Evolutionary conservation across 805 yeast species (phyloP).

Genomic region (Hanseniaspora lindneri): DNA sequence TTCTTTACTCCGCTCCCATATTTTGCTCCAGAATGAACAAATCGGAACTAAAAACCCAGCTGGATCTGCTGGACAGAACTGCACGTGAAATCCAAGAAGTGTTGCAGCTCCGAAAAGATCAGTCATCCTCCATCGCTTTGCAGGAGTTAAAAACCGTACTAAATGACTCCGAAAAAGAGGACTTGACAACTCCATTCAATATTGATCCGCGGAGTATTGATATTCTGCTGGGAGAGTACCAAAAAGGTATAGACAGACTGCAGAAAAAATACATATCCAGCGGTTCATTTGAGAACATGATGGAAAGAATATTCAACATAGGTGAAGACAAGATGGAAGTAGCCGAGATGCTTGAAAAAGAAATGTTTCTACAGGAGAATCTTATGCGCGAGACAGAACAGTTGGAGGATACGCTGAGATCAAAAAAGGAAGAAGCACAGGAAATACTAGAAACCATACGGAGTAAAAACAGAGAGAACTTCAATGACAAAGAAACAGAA

Average conservation of each 20-base stretch:
- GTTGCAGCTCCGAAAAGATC: not conserved
- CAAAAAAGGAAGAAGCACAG: conserved; percentile 19
- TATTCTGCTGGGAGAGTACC: conserved; percentile 2
- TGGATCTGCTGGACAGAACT: not conserved
- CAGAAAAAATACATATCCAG: conserved; percentile 9
- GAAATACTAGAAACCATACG: conserved; percentile 22
- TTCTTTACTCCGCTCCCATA: too few species aligned
- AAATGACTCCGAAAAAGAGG: conserved; percentile 13
- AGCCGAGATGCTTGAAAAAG: conserved; percentile 19
- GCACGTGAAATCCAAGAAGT: not conserved
- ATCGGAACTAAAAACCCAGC: too few species aligned
- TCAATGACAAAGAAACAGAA: conserved; percentile 14
- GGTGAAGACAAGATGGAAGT: conserved; percentile 22
- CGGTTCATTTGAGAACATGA: conserved; percentile 13
- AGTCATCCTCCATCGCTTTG: conserved; percentile 3
- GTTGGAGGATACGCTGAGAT: conserved; percentile 19
- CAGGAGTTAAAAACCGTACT: conserved; percentile 13
- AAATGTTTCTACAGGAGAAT: conserved; percentile 17
- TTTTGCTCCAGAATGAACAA: too few species aligned
- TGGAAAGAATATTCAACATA: conserved; percentile 17
- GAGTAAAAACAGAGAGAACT: not conserved
- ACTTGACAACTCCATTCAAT: conserved; percentile 4
- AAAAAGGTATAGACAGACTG: conserved; percentile 3
- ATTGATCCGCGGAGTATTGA: conserved; percentile 12
- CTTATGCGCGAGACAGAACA: conserved; percentile 19